phyloP scores from a whole-genome alignment of 1,284 basidiomycete genomes.

The Termitomyces sp. region DNA sequence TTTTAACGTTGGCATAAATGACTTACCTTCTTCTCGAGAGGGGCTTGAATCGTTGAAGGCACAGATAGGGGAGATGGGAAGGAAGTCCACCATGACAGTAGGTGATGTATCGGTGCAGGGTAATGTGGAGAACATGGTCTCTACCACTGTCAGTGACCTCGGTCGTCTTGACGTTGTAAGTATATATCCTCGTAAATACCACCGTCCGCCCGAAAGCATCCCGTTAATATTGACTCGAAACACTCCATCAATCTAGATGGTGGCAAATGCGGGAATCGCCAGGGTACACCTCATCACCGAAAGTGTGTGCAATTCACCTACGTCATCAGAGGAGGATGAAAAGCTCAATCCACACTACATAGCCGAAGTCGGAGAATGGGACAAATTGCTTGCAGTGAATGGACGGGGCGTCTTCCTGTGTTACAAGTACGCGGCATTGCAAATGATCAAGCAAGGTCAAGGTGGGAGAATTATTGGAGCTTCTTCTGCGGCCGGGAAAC shows the following conservation, averaged over 20 bases:
- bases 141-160: constrained; percentile 16
- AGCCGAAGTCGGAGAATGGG: constrained; percentile 19
- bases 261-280: constrained; percentile 21
- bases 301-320: constrained; percentile 9
- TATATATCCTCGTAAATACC: too few species aligned
- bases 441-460: constrained; percentile 25
- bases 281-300: constrained; percentile 13
- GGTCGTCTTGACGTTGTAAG: constrained; percentile 21
- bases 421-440: constrained; percentile 23
- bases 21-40: too few species aligned
- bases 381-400: constrained; percentile 19
- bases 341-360: too few species aligned
- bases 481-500: constrained; percentile 20
- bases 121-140: background rate
- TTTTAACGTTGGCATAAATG: too few species aligned
- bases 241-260: constrained; percentile 13
- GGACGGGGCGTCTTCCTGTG: constrained; percentile 22
- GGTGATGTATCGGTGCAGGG: constrained; percentile 13
- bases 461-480: constrained; percentile 27
- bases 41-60: too few species aligned
- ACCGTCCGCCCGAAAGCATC: too few species aligned
- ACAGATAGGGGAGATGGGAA: background rate
- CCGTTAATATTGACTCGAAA: too few species aligned
- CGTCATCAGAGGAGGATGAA: too few species aligned
- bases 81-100: constrained; percentile 2